phyloP scores from a whole-genome alignment of 345 rosid species.

The Eucalyptus sp. region DNA sequence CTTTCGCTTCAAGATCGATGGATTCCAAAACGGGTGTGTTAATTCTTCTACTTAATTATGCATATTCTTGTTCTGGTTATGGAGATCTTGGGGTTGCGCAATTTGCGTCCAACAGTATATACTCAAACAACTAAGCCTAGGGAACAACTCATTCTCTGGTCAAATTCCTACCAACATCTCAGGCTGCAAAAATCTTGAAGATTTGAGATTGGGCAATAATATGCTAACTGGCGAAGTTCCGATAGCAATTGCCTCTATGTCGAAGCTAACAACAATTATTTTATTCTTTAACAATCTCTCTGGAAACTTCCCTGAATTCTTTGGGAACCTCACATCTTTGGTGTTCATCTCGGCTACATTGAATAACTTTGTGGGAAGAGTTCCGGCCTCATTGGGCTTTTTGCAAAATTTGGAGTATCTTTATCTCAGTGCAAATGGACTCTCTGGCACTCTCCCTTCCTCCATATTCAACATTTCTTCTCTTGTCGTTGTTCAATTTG shows the following conservation, averaged over 20 bases:
- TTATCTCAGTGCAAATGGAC: neutral
- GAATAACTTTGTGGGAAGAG: neutral
- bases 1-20: no score
- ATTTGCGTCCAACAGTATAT: no score
- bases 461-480: slow-evolving; percentile 4
- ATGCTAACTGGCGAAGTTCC: no score
- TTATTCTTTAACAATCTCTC: neutral
- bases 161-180: no score
- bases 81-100: no score
- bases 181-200: no score
- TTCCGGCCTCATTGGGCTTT: neutral
- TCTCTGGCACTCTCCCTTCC: neutral
- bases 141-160: no score
- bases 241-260: no score
- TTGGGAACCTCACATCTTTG: neutral
- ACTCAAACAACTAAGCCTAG: accelerated
- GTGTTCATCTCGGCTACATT: accelerated
- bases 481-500: neutral
- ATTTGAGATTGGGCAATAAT: accelerated
- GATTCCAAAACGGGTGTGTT: no score
- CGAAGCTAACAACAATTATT: accelerated
- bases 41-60: no score
- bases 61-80: no score
- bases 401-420: neutral
- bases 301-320: neutral